Evolutionary conservation across 1,139 yeast genomes (phyloP).

Genomic region (Yamadazyma dushanensis): DNA sequence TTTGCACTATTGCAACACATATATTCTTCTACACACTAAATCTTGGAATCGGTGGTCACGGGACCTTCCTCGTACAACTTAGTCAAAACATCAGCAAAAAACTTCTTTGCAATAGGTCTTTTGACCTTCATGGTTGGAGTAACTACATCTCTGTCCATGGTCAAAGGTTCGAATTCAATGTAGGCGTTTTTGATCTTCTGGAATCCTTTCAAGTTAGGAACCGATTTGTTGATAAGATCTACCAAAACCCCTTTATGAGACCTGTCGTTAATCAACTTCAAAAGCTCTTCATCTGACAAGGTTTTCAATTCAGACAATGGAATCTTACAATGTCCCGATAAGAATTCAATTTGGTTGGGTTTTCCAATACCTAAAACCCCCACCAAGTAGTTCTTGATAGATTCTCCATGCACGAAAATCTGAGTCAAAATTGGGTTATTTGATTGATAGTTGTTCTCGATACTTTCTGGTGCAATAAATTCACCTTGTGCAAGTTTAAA

Average conservation of each 20-base stretch:
- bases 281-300: conserved; percentile 21
- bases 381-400: conserved; percentile 58
- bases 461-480: conserved; percentile 43
- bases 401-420: conserved; percentile 57
- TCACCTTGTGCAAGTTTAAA: conserved; percentile 49
- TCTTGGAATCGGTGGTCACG: conserved; percentile 20
- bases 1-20: background rate
- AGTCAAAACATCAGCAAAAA: conserved; percentile 48
- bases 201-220: conserved; percentile 43
- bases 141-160: conserved; percentile 58
- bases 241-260: conserved; percentile 30
- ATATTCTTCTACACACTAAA: conserved; percentile 11
- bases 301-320: conserved; percentile 15
- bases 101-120: conserved; percentile 57
- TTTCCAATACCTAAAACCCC: conserved; percentile 60
- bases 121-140: conserved; percentile 80
- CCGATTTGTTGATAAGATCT: conserved; percentile 25
- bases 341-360: conserved; percentile 16
- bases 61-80: conserved; percentile 63
- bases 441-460: conserved; percentile 39
- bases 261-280: conserved; percentile 27
- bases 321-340: conserved; percentile 20
- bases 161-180: conserved; percentile 67
- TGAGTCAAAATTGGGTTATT: conserved; percentile 34
- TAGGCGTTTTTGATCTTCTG: conserved; percentile 65